Evolutionary conservation across 345 rosid species (phyloP), one percentile per base, ranked within the genome.

Genomic region (Iberis pinnata): DNA sequence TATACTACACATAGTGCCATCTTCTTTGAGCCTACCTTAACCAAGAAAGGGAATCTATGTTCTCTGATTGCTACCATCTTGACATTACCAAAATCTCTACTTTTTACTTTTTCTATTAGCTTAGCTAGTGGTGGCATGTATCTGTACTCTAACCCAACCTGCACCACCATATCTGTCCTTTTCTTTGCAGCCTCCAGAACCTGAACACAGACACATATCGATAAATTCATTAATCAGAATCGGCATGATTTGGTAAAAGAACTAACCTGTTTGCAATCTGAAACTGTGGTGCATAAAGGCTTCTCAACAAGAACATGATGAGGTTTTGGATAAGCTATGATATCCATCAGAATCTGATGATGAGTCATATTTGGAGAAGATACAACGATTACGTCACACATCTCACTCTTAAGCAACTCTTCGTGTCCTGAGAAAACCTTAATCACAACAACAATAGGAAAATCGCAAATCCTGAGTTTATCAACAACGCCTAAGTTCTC

Each of bases 361-460:
- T 90, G 96, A 60, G 96, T 84, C 98, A 87, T 90, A 70, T 90
- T 90, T 8, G 98, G 98, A 53, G 76, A 74, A n/a, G 98, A 82
- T 11, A 90, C 86, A 38, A 87, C 78, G 43, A 80, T 70, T 16
- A 80, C 96, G 56, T 90, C 92, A 19, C 98, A 90, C 11, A 80
- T 50, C 58, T 86, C 78, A 60, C 95, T 80, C 52, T 87, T 84
- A 9, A 90, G 54, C 13, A 90, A 69, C 75, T 84, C 92, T 36
- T 62, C 44, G 70, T 87, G 98, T 63, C 87, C 81, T 17, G 95
- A 68, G 69, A 82, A 90, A 6, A 82, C 85, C 97, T 89, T 60
- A 0, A 55, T 18, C 53, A 45, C 15, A 66, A 20, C 42, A 49
- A 11, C 4, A 5, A 5, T 6, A 22, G 25, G 0, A 43, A 58